These are phyloP conservation scores for Neospora caninum DNA, from an alignment of 169 alveolate species.

Conservation along the genomic window DNA sequence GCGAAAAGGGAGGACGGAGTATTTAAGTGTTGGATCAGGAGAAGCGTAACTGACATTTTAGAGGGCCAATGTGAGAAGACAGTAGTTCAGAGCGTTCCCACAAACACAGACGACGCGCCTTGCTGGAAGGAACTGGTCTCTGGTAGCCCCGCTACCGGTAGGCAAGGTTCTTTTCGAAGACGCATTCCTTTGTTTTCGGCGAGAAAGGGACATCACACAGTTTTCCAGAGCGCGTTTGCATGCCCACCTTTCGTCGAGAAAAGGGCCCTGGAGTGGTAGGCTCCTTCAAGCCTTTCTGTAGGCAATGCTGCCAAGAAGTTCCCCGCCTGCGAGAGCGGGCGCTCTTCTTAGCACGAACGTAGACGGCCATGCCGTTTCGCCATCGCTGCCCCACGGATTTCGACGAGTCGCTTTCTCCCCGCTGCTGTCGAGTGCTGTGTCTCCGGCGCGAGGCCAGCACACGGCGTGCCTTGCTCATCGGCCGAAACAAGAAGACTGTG, in stretches of 20 bases:
- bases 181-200: background rate
- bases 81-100: too few species aligned
- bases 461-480: background rate
- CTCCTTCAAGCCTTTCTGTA: background rate
- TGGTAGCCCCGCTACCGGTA: too few species aligned
- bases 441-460: background rate
- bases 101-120: too few species aligned
- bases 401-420: background rate
- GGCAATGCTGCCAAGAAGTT: background rate
- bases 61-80: too few species aligned
- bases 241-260: background rate
- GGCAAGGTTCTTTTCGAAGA: background rate
- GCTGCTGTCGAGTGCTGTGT: too few species aligned
- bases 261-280: slow-evolving; percentile 19
- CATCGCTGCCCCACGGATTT: too few species aligned
- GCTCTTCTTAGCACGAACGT: too few species aligned
- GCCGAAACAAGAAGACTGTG: background rate
- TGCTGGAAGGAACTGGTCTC: too few species aligned
- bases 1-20: too few species aligned
- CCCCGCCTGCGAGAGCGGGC: background rate
- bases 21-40: too few species aligned
- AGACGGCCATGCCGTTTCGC: too few species aligned
- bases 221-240: background rate
- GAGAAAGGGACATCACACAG: background rate
- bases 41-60: too few species aligned